Conservation (phyloP, 1,284 basidiomycete species). For the Ustilago esculenta region DNA sequence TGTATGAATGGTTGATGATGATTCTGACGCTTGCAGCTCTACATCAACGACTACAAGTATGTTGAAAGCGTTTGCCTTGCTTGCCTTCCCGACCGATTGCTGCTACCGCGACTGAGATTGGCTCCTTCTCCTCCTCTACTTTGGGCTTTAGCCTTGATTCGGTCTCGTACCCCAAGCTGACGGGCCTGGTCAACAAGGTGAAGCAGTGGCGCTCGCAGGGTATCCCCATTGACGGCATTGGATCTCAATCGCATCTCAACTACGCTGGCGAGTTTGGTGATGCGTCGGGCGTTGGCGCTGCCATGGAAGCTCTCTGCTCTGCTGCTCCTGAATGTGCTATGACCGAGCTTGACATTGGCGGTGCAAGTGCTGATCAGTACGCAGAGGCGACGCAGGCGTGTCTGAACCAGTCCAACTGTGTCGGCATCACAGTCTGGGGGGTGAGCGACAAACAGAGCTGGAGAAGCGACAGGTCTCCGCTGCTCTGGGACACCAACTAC, state of each 20-base stretch:
- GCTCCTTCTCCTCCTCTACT: neutral
- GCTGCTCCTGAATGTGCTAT: slow-evolving; percentile 20
- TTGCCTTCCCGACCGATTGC: too few relatives aligned
- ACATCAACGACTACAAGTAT: slow-evolving; percentile 36
- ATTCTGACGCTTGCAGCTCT: too few relatives aligned
- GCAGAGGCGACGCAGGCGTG: slow-evolving; percentile 14
- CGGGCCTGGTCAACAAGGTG: slow-evolving; percentile 7
- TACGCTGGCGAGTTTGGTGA: slow-evolving; percentile 11
- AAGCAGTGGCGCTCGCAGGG: slow-evolving; percentile 25
- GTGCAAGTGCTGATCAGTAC: slow-evolving; percentile 4
- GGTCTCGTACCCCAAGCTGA: slow-evolving; percentile 18
- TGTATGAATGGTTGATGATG: too few relatives aligned
- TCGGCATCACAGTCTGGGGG: slow-evolving; percentile 26
- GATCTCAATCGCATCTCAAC: slow-evolving; percentile 22
- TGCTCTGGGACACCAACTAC: slow-evolving; percentile 20
- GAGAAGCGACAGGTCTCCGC: slow-evolving; percentile 5
- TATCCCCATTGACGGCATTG: slow-evolving; percentile 26
- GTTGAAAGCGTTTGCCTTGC: too few relatives aligned
- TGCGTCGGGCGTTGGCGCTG: slow-evolving; percentile 9
- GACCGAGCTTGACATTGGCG: slow-evolving; percentile 27
- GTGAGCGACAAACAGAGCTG: slow-evolving; percentile 13
- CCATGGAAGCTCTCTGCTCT: slow-evolving; percentile 9
- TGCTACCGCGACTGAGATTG: too few relatives aligned
- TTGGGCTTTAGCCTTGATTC: neutral
- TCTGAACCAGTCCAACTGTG: slow-evolving; percentile 12